Base-by-base conservation (phyloP, 2,329 filamentous ascomycete genomes). In the Botrytis fabae region DNA sequence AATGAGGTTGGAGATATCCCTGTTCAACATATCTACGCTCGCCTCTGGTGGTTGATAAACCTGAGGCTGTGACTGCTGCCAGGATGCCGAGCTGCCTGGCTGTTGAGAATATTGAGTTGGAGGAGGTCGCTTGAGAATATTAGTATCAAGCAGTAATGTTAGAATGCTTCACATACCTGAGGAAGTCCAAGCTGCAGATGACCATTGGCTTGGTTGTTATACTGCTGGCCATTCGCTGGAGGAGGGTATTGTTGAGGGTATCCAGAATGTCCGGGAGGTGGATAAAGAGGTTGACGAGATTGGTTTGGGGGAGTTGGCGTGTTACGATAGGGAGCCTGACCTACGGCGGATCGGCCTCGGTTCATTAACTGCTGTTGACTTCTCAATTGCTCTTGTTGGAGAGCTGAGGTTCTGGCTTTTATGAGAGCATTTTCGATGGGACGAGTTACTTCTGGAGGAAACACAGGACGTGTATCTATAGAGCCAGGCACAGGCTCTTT, bases 401-500 rank as follows among this genome's bases (percentile, higher is more conserved):
- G 83, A 48, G 88, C 87, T 38, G 86, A 88, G 8, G 87, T 88
- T 75, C 78, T 80, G 59, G 93, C 94, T 82, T 96, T 97, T 82
- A 96, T 93, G 74, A 99, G 86, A 69, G 95, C 95, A 82, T 94
- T 97, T 35, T 99, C 96, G 77, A 99, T 98, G 61, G 93, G 93
- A 70, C 92, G 89, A 61, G 95, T 97, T 73, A 95, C 89, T 73
- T 98, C 94, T 57, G 90, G 87, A 42, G 94, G 89, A 80, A 99
- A 99, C 69, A 99, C 95, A 12, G 96, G 95, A 75, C 93, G 90
- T n/a, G 91, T 91, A 79, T 97, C 95, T 81, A 97, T 90, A 22
- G 96, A 97, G 66, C 95, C 96, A 2, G 95, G 94, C 22, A 98
- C 94, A 2, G 96, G 93, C 79, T 97, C 93, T 83, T 98, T 98